A percentile compares a stretch with the other conserved stretches of the same genome.
Evolutionary conservation across 192 early-diverging fungal genomes (phyloP).

Genomic region (Backusella luteola): DNA sequence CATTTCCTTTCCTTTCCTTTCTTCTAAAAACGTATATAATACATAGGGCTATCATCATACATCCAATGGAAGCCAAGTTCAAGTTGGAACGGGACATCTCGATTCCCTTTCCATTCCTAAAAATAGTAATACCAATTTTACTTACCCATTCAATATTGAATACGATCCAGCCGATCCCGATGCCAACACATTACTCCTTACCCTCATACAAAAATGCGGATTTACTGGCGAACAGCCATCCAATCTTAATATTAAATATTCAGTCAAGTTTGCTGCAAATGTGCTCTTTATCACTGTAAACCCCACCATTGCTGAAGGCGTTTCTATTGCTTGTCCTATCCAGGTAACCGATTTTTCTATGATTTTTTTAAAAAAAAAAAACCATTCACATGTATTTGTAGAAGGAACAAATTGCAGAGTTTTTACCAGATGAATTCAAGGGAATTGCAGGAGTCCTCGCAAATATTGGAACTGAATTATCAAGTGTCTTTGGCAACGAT

Average conservation of each 20-base stretch:
- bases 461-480: neutral
- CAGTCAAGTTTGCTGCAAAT: constrained; percentile 39
- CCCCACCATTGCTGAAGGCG: constrained; percentile 34
- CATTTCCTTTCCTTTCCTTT: neutral
- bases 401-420: neutral
- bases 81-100: constrained; percentile 46
- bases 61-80: constrained; percentile 8
- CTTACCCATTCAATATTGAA: constrained; percentile 45
- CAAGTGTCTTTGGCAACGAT: neutral
- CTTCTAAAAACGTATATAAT: neutral
- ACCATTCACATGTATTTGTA: neutral
- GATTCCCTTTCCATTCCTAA: constrained; percentile 31
- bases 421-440: neutral
- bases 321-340: constrained; percentile 36
- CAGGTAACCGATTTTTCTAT: constrained; percentile 22
- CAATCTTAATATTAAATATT: constrained; percentile 44
- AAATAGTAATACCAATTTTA: constrained; percentile 33
- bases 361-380: neutral
- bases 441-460: neutral
- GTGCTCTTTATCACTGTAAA: constrained; percentile 40
- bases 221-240: constrained; percentile 20
- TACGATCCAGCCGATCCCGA: constrained; percentile 37
- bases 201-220: constrained; percentile 45
- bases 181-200: constrained; percentile 35
- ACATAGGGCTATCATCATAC: constrained; percentile 49